Conservation (phyloP, 2,329 filamentous ascomycete species). For the Botryotinia convoluta region DNA sequence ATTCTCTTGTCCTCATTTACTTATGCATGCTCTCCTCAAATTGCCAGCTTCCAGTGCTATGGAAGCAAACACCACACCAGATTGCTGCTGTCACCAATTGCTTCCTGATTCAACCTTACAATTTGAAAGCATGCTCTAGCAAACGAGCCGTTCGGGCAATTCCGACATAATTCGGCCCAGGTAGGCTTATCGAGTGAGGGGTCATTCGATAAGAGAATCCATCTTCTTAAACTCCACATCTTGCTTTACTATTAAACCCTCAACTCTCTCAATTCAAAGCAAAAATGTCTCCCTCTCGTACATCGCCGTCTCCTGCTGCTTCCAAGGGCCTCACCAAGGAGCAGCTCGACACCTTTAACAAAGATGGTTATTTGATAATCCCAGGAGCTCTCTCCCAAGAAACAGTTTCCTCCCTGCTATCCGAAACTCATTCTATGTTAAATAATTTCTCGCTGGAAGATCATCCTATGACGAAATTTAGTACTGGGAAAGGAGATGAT, state of each 20-base stretch:
- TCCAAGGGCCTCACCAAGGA: slow-evolving; percentile 56
- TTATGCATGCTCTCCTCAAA: no score
- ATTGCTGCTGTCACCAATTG: not conserved
- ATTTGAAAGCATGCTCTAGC: not conserved
- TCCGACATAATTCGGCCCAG: not conserved
- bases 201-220: slow-evolving; percentile 6
- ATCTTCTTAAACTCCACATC: not conserved
- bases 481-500: slow-evolving; percentile 67
- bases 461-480: slow-evolving; percentile 93
- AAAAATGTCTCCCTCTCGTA: slow-evolving; percentile 2
- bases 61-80: not conserved
- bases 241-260: not conserved
- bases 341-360: slow-evolving; percentile 70
- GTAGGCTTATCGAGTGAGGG: not conserved
- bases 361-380: slow-evolving; percentile 88
- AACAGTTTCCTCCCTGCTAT: slow-evolving; percentile 66
- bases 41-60: not conserved
- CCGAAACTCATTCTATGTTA: slow-evolving; percentile 73
- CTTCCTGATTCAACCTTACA: not conserved
- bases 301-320: not conserved
- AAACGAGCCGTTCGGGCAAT: not conserved
- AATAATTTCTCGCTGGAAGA: slow-evolving; percentile 71
- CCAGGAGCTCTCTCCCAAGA: slow-evolving; percentile 67
- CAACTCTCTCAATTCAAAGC: not conserved
- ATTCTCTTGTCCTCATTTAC: no score